Base-by-base conservation (phyloP, 106 monocot genomes). In the Cymbidium sinense region DNA sequence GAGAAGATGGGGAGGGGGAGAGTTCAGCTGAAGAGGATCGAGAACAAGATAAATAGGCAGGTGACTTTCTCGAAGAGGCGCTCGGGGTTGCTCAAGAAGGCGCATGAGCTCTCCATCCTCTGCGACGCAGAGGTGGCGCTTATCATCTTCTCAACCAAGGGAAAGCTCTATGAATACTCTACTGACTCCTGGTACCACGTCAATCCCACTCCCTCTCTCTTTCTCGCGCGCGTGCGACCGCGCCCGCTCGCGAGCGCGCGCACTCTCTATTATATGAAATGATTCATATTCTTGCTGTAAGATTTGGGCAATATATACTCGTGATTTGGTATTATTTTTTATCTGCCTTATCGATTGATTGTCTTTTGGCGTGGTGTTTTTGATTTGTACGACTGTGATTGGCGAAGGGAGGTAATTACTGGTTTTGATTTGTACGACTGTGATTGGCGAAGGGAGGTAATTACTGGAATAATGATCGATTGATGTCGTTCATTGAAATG, bases 91-190 rank as follows among this genome's bases (percentile, higher is more conserved):
- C 67, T 67, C 4, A 67, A 67, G 33, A 67, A 67, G 67, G 67
- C 67, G 9, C 67, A 67, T 15, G 67, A 67, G 67, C 31, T 67
- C 30, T 67, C 67, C 7, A 17, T 67, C 33, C 67, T 67, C 15
- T 67, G 67, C 67, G 67, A 67, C 67, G 67, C 67, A 30, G 67
- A 67, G 67, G 67, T 67, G 13, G 67, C 67, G 28, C 30, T 67
- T 9, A 33, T 67, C 28, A 67, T 67, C 31, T 67, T 67, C 67
- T 67, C 67, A 30, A 33, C 28, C 2, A 67, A 67, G 67, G 67
- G 67, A 17, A 67, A 67, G 67, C 67, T 67, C 28, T 67, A 33
- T n/a, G 67, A 67, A 31, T 67, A 67, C 67, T 67, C 67, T 12
- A 67, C 67, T 4, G 67, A 67, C 30, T 36, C 77, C 52, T 34